Percentiles rank a stretch among this genome's conserved stretches.
phyloP scores from a whole-genome alignment of 108 stramenopile genomes.

The Skeletonema marinoi region DNA sequence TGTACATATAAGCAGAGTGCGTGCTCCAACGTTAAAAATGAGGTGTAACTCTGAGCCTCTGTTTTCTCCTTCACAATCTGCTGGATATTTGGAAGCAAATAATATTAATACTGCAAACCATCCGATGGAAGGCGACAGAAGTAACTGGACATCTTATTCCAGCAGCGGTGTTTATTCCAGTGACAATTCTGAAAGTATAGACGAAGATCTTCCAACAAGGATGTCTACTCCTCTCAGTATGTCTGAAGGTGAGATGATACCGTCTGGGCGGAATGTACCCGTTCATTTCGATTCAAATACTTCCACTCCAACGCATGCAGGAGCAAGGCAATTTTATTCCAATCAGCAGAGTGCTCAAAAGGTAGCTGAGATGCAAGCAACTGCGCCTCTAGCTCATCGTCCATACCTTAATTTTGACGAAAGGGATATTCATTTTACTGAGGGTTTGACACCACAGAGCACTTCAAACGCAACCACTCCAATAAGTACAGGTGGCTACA shows the following conservation, averaged over 20 bases:
- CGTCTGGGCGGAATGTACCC: neutral
- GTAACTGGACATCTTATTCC: neutral
- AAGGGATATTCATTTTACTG: neutral
- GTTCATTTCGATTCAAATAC: slow-evolving; percentile 4
- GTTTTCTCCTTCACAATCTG: neutral
- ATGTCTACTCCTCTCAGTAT: slow-evolving; percentile 13
- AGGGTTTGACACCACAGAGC: slow-evolving; percentile 1
- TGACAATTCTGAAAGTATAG: neutral
- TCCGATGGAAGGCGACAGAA: neutral
- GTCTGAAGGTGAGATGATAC: neutral
- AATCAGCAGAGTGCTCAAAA: slow-evolving; percentile 18
- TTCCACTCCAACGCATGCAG: slow-evolving; percentile 28
- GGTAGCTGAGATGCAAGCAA: slow-evolving; percentile 4
- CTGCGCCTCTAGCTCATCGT: slow-evolving; percentile 11
- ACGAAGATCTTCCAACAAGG: neutral
- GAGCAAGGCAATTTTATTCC: slow-evolving; percentile 19
- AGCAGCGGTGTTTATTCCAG: neutral
- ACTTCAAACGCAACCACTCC: neutral
- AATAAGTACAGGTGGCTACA: slow-evolving; percentile 5
- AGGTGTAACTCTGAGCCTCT: slow-evolving; percentile 3
- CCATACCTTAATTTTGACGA: slow-evolving; percentile 1
- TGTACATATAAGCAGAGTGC: neutral
- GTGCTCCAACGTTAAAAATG: slow-evolving; percentile 7
- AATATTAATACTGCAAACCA: neutral
- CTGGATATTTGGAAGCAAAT: neutral